Base-by-base conservation (phyloP, 2,329 filamentous ascomycete genomes). In the Aspergillus sp. region DNA sequence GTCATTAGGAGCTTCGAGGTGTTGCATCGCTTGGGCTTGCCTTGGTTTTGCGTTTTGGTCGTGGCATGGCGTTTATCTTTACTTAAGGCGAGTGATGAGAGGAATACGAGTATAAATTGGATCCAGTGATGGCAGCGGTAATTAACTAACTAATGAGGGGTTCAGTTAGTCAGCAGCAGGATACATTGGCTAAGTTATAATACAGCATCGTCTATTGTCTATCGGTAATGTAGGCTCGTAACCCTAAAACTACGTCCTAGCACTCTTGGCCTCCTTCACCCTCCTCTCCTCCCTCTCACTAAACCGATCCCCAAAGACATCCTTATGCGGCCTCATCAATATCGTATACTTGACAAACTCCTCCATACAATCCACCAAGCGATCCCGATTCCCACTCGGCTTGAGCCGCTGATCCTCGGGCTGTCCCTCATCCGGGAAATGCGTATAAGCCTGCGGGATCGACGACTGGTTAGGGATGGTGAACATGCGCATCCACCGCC, bases 401-500 rank as follows among this genome's bases (percentile, higher is more conserved):
- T 83, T 77, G 25, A 88, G 73, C 35, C 84, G 72, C 47, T 79
- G 81, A 23, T 81, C 78, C 4, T 70, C 79, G 4, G 75, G 71
- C 9, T 72, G 71, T 52, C 68, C 77, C 27, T 80, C 79, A n/a
- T 78, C 74, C 3, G 82, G 84, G 49, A 88, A 88, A 46, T 86
- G 83, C 4, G 79, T 88, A 60, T 85, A 89, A 0, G 86, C 87
- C 68, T 77, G 82, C 0, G 87, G 87, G 2, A 89, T 78, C 0
- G 82, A 86, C 23, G 81, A 84, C 68, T 89, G 87, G 66, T 89
- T 89, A 0, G 85, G 84, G 25, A 88, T 87, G 1, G 81, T 76
- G 62, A 87, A 88, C 85, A 88, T 88, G 41, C 85, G 80, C 86
- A 88, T 88, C 87, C 86, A 89, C 0, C 87, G 80, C 0, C 87